Conservation (phyloP, 106 monocot genomes). For the Dioscorea alata region DNA sequence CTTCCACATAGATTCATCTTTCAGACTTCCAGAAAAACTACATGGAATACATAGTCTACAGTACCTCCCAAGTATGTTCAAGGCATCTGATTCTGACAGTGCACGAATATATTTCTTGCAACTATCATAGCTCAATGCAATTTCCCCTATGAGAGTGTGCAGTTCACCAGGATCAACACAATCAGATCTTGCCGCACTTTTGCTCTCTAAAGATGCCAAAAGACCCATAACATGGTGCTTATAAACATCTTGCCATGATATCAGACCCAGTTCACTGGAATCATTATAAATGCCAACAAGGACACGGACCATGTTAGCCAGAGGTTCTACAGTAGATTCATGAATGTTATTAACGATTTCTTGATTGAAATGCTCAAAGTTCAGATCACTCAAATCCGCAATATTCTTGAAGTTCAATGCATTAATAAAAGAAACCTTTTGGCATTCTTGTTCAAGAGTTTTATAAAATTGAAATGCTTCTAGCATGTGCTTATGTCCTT, state of each 20-base stretch:
- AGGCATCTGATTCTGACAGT: conserved; percentile 39
- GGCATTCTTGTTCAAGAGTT: conserved; percentile 81
- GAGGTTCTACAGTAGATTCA: conserved; percentile 56
- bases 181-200: conserved; percentile 16
- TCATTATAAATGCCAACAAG: conserved; percentile 47
- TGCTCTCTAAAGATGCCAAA: conserved; percentile 45
- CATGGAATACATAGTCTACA: conserved; percentile 40
- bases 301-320: conserved; percentile 58
- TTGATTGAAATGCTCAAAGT: conserved; percentile 73
- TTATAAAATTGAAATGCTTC: conserved; percentile 68
- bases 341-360: conserved; percentile 65
- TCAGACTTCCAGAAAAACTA: conserved; percentile 18
- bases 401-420: conserved; percentile 85
- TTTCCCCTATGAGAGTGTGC: conserved; percentile 33
- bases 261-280: conserved; percentile 43
- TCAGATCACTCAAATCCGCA: conserved; percentile 59
- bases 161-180: conserved; percentile 29
- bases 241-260: conserved; percentile 69
- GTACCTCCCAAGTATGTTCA: conserved; percentile 39
- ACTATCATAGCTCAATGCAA: conserved; percentile 49
- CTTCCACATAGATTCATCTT: conserved; percentile 36
- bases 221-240: conserved; percentile 53
- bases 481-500: conserved; percentile 36
- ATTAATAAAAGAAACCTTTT: conserved; percentile 50
- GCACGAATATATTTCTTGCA: conserved; percentile 61